Evolutionary conservation across 371 early-diverging fungal species (phyloP).

Genomic region (Rhizopus arrhizus): DNA sequence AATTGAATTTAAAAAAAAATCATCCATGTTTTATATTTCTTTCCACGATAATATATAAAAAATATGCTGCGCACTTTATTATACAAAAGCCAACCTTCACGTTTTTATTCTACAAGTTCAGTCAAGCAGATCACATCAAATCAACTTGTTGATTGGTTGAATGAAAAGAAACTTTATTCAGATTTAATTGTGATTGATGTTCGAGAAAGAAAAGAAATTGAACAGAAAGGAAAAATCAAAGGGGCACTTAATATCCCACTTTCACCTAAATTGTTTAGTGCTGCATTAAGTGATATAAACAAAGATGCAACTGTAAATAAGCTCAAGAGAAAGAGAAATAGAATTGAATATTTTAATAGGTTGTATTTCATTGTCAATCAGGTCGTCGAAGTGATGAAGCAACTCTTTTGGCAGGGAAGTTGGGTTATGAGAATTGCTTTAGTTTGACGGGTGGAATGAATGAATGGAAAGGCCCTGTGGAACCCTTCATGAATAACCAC

Average conservation of each 20-base stretch:
- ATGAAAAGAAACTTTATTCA: constrained; percentile 1
- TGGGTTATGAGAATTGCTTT: constrained; percentile 39
- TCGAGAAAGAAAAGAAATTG: constrained; percentile 31
- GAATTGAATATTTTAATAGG: constrained; percentile 16
- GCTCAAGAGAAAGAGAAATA: background rate
- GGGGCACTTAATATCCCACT: constrained; percentile 30
- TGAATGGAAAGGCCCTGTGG: constrained; percentile 40
- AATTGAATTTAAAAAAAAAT: background rate
- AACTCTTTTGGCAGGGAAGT: constrained; percentile 25
- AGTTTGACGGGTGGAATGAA: constrained; percentile 41
- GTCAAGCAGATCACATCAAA: constrained; percentile 5
- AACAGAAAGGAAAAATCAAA: constrained; percentile 30
- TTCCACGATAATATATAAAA: background rate
- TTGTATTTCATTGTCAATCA: constrained; percentile 47
- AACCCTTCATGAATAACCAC: constrained; percentile 45
- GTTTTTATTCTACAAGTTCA: constrained; percentile 3
- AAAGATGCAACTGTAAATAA: constrained; percentile 25
- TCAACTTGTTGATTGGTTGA: constrained; percentile 11
- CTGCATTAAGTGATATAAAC: constrained; percentile 28
- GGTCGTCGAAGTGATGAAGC: constrained; percentile 45
- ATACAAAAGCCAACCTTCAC: background rate
- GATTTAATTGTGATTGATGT: constrained; percentile 28
- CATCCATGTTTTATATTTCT: background rate
- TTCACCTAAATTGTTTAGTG: constrained; percentile 16
- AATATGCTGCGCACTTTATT: background rate